Conservation (phyloP, 305 asterid genomes). For the Caryopteris hybrid region DNA sequence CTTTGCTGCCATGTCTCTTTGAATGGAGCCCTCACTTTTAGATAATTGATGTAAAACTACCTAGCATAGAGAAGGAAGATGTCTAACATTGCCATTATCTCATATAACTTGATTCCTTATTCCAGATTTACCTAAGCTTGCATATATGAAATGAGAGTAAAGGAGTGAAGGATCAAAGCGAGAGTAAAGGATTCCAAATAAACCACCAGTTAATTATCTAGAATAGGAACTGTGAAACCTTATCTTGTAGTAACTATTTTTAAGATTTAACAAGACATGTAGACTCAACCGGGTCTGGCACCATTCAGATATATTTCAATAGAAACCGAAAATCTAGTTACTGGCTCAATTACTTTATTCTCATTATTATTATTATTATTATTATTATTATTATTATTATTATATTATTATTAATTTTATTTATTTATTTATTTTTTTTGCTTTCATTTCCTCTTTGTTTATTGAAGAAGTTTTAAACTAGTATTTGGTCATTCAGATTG, state of each 20-base stretch:
- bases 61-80: too few relatives aligned
- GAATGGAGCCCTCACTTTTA: not conserved
- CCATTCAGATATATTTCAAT: not conserved
- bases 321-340: not conserved
- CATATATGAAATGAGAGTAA: too few relatives aligned
- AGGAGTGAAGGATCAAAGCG: too few relatives aligned
- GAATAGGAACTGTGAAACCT: not conserved
- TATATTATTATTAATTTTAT: too few relatives aligned
- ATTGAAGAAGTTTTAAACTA: not conserved
- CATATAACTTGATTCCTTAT: not conserved
- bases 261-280: not conserved
- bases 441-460: not conserved
- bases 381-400: too few relatives aligned
- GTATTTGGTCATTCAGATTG: not conserved
- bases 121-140: not conserved
- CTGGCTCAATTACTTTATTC: too few relatives aligned
- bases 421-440: not conserved
- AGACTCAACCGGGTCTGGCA: not conserved
- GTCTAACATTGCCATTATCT: not conserved
- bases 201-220: too few relatives aligned
- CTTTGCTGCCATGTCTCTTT: not conserved
- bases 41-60: too few relatives aligned
- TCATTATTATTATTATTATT: too few relatives aligned
- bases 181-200: too few relatives aligned
- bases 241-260: not conserved